phyloP scores from a whole-genome alignment of 169 alveolate species.

The Perkinsus marinus region DNA sequence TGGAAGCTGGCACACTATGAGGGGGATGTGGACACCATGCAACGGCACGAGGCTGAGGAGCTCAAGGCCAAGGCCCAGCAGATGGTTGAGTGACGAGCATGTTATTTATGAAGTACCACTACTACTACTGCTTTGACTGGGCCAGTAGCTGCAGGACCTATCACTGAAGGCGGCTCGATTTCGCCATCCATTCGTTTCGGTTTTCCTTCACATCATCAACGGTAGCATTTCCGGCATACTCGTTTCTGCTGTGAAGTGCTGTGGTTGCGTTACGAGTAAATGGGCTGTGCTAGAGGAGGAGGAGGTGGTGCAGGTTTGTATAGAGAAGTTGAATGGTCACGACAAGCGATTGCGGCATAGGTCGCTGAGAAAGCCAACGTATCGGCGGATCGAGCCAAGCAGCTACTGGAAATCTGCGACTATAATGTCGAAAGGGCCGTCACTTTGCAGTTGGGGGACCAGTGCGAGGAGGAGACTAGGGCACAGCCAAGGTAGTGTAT shows the following conservation, averaged over 20 bases:
- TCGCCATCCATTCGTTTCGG: not conserved
- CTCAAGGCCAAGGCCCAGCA: not conserved
- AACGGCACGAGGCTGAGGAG: conserved; percentile 10
- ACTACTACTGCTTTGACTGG: not conserved
- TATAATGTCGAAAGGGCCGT: not conserved
- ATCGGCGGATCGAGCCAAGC: not conserved
- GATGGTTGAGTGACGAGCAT: not conserved
- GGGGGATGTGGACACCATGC: conserved; percentile 11
- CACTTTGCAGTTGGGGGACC: not conserved
- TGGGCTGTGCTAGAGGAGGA: not conserved
- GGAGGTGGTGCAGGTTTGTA: no score
- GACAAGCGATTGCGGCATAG: not conserved
- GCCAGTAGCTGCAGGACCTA: not conserved
- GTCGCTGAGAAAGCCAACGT: not conserved
- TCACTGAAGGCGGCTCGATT: not conserved
- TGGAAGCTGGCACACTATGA: conserved; percentile 45
- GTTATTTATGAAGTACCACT: conserved; percentile 5
- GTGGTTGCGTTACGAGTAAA: not conserved
- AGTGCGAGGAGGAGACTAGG: not conserved
- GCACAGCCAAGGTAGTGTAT: not conserved
- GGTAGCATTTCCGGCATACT: not conserved
- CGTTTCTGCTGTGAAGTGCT: not conserved
- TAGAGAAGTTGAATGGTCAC: not conserved
- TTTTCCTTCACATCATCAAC: not conserved
- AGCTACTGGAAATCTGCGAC: not conserved